Evolutionary conservation across 305 asterid genomes (phyloP).

Genomic region (Rubia balearica): DNA sequence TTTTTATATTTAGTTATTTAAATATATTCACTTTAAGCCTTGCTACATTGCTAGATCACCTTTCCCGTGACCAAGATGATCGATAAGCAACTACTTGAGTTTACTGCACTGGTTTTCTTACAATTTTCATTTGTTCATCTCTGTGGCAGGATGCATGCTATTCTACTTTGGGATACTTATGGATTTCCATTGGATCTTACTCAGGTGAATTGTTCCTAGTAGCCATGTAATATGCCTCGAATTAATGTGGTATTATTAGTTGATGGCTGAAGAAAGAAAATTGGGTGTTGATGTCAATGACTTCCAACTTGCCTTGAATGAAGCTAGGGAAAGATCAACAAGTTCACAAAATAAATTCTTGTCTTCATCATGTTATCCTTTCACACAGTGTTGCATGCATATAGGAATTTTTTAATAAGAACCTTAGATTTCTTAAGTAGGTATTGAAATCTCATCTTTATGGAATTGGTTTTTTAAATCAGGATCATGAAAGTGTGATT

Average conservation of each 20-base stretch:
- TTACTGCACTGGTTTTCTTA: neutral
- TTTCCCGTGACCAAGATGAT: no score
- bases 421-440: no score
- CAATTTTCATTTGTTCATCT: constrained; percentile 20
- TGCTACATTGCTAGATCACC: no score
- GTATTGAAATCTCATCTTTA: no score
- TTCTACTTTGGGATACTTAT: constrained; percentile 91
- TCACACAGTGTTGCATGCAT: no score
- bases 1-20: no score
- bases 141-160: constrained; percentile 69
- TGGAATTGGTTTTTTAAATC: constrained; percentile 20
- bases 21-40: no score
- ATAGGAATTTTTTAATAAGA: no score
- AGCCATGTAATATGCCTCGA: neutral
- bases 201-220: constrained; percentile 47
- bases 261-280: constrained; percentile 98
- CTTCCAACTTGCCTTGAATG: constrained; percentile 61
- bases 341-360: constrained; percentile 82
- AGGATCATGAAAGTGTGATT: constrained; percentile 76
- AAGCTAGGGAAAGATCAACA: constrained; percentile 85
- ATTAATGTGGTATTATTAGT: constrained; percentile 31
- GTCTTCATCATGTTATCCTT: constrained; percentile 1
- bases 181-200: constrained; percentile 99
- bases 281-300: constrained; percentile 73
- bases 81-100: no score